Evolutionary conservation across 495 filamentous ascomycete genomes (phyloP).

Genomic region (Collariella sp.): DNA sequence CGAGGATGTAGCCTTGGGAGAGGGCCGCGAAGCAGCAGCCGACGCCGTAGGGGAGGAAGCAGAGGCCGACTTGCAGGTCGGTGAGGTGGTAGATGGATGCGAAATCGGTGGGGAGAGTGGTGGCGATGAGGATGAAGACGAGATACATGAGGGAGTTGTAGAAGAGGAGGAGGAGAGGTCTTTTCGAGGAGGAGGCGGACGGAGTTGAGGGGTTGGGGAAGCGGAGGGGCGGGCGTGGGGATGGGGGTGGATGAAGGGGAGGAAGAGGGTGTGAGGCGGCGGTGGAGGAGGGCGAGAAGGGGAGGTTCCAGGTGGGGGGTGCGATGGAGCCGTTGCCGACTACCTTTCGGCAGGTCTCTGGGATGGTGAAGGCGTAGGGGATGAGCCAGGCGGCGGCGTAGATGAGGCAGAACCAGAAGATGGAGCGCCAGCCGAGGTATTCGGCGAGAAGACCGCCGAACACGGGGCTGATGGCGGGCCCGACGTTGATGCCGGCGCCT

Average conservation of each 20-base stretch:
- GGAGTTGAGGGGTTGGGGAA: conserved; percentile 66
- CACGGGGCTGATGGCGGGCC: conserved; percentile 51
- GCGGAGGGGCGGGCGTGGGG: conserved; percentile 40
- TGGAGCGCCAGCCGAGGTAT: conserved; percentile 59
- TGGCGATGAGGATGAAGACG: conserved; percentile 37
- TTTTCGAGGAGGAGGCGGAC: conserved; percentile 56
- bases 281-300: conserved; percentile 36
- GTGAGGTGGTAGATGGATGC: conserved; percentile 54
- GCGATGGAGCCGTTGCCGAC: conserved; percentile 63
- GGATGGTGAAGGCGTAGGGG: conserved; percentile 46
- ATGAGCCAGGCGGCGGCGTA: conserved; percentile 44
- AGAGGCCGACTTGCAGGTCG: conserved; percentile 59
- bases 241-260: background rate
- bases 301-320: conserved; percentile 47
- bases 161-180: conserved; percentile 40
- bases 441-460: conserved; percentile 57
- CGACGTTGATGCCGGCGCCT: conserved; percentile 42
- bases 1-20: conserved; percentile 51
- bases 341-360: conserved; percentile 62
- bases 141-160: conserved; percentile 47
- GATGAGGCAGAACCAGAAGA: conserved; percentile 70
- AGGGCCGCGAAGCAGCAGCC: conserved; percentile 60
- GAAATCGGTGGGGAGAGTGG: conserved; percentile 54
- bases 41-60: conserved; percentile 52
- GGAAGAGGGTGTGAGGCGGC: conserved; percentile 1